These are phyloP conservation scores for Russula brevipes DNA, from an alignment of 768 basidiomycete species.

Conservation along the genomic window DNA sequence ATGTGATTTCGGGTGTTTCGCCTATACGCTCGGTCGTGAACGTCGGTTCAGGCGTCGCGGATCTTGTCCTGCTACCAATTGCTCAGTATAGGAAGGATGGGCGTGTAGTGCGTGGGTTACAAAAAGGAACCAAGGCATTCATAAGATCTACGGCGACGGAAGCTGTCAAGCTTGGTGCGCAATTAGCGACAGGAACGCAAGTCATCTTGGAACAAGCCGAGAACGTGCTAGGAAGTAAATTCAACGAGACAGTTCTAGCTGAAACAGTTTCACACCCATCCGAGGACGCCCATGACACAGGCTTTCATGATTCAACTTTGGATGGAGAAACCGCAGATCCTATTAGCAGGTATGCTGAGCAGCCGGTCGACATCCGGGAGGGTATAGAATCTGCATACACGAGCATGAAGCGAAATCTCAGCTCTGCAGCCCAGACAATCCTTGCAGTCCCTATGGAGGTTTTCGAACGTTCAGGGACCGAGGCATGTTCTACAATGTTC, in stretches of 20 bases:
- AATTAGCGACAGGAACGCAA: slow-evolving; percentile 93
- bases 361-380: slow-evolving; percentile 77
- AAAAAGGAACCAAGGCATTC: slow-evolving; percentile 90
- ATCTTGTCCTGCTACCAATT: slow-evolving; percentile 91
- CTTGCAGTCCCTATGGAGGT: slow-evolving; percentile 99
- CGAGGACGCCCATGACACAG: slow-evolving; percentile 27
- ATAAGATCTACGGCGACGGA: slow-evolving; percentile 93
- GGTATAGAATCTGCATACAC: slow-evolving; percentile 90
- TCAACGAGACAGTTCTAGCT: slow-evolving; percentile 57
- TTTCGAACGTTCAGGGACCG: slow-evolving; percentile 87
- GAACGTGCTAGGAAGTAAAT: slow-evolving; percentile 77
- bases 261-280: slow-evolving; percentile 52
- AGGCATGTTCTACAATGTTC: slow-evolving; percentile 47
- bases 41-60: slow-evolving; percentile 94
- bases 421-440: slow-evolving; percentile 95
- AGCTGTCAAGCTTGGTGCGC: slow-evolving; percentile 90
- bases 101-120: slow-evolving; percentile 84
- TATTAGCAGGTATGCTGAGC: slow-evolving; percentile 88
- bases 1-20: slow-evolving; percentile 93
- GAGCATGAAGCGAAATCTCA: slow-evolving; percentile 80
- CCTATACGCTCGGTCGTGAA: slow-evolving; percentile 97
- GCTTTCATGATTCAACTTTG: slow-evolving; percentile 34
- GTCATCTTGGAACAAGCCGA: slow-evolving; percentile 97
- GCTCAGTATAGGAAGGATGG: slow-evolving; percentile 98
- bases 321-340: slow-evolving; percentile 48